Base-by-base conservation (phyloP, 2,329 filamentous ascomycete genomes). In the Lasiodiplodia sp. region DNA sequence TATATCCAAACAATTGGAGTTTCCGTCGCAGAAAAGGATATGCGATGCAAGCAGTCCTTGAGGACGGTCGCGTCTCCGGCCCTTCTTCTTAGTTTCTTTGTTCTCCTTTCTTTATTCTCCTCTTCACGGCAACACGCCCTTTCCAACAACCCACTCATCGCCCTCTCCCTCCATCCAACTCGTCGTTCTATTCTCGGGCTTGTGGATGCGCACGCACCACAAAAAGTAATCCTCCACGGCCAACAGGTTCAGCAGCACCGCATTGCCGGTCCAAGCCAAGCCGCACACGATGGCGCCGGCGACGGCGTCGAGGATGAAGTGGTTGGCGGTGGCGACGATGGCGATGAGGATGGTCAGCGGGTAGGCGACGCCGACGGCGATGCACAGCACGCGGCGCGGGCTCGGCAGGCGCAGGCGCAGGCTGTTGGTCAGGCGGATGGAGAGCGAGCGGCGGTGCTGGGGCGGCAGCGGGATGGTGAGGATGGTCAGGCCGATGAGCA, bases 301-400 rank as follows among this genome's bases (percentile, higher is more conserved):
- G 1, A 92, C 85, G 0, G 91, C 90, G 75, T 92, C 91, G 7
- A 92, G 85, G 58, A 92, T 84, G 76, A 92, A 88, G 78, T 92
- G 90, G 76, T 92, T 92, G 56, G 90, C 90, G 0, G 90, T 92
- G 3, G 90, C 87, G 28, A 92, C 84, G 71, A 92, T 92, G 31
- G 89, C 90, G 10, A 87, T 82, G 5, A 92, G 79, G 70, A 93
- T 92, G 31, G 86, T 82, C 6, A 85, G 76, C 0, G 91, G 90
- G 73, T 93, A 93, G 3, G 86, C 78, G 73, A 90, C 82, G 52
- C 90, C 91, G 21, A 87, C 69, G 1, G 78, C 68, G 10, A 87
- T 68, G 71, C 84, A 87, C 10, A 78, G 71, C 31, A 85, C 66
- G 2, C 90, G 86, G 66, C 84, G 83, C 80, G 84, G 85, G 1